A percentile compares a stretch with the other conserved stretches of the same genome.
These are phyloP conservation scores for Acidomyces sp. DNA, from an alignment of 495 filamentous ascomycete genomes.

Conservation along the genomic window DNA sequence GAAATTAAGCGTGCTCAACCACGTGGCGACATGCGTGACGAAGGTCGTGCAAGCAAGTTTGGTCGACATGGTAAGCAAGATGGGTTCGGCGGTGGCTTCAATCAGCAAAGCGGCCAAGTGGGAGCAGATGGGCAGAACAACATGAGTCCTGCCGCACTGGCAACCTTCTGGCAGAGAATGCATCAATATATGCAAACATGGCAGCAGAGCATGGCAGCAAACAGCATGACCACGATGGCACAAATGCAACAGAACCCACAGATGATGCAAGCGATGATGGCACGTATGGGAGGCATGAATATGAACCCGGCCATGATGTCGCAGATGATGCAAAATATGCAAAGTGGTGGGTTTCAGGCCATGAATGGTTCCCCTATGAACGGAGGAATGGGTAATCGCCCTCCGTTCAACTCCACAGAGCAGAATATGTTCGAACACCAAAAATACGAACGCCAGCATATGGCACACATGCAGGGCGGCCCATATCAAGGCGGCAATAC, in stretches of 20 bases:
- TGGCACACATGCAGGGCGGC: slow-evolving; percentile 26
- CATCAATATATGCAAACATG: slow-evolving; percentile 91
- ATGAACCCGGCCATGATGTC: slow-evolving; percentile 64
- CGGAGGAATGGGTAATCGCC: slow-evolving; percentile 20
- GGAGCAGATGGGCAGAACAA: slow-evolving; percentile 28
- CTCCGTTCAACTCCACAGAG: slow-evolving; percentile 49
- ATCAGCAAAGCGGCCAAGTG: slow-evolving; percentile 13
- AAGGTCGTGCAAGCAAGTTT: slow-evolving; percentile 46
- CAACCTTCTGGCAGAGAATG: slow-evolving; percentile 94
- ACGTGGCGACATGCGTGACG: slow-evolving; percentile 83
- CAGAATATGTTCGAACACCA: slow-evolving; percentile 77
- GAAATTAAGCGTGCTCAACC: slow-evolving; percentile 98
- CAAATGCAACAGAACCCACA: slow-evolving; percentile 22
- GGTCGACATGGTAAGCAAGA: slow-evolving; percentile 29
- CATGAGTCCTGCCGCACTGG: slow-evolving; percentile 93
- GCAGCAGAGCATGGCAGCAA: slow-evolving; percentile 56
- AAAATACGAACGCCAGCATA: slow-evolving; percentile 52
- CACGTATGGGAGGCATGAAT: slow-evolving; percentile 18
- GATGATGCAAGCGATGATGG: slow-evolving; percentile 23
- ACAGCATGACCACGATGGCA: slow-evolving; percentile 31
- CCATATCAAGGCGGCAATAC: slow-evolving; percentile 44
- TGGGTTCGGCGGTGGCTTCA: slow-evolving; percentile 27
- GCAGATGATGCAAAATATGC: slow-evolving; percentile 43
- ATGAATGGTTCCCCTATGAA: slow-evolving; percentile 10
- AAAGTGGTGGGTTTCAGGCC: slow-evolving; percentile 4